These are phyloP conservation scores for Neoscytalidium dimidiatum DNA, from an alignment of 2,329 filamentous ascomycete genomes.

Conservation along the genomic window DNA sequence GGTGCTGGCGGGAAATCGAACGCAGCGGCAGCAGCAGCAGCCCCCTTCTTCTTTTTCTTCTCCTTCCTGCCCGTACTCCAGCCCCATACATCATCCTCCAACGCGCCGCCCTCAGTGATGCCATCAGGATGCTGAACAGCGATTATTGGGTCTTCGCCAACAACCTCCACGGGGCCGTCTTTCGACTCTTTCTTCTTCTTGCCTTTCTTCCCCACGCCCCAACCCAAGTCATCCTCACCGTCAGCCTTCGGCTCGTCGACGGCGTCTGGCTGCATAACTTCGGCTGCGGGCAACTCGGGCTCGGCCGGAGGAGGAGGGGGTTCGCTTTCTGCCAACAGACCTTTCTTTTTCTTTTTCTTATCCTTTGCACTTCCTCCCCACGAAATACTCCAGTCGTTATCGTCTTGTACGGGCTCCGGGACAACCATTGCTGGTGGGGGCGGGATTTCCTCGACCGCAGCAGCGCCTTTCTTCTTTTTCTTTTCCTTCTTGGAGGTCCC, in stretches of 20 bases:
- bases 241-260: constrained; percentile 14
- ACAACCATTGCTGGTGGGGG: background rate
- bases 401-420: background rate
- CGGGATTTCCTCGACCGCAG: constrained; percentile 22
- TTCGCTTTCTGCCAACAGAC: constrained; percentile 28
- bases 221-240: constrained; percentile 11
- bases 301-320: constrained; percentile 1
- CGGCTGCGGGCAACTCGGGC: constrained; percentile 34
- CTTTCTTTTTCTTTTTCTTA: constrained; percentile 40
- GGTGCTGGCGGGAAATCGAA: constrained; percentile 13
- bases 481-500: constrained; percentile 35
- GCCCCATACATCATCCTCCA: constrained; percentile 3
- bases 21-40: background rate
- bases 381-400: constrained; percentile 29
- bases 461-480: constrained; percentile 51
- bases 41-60: constrained; percentile 21
- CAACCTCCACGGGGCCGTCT: constrained; percentile 16
- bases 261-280: constrained; percentile 24
- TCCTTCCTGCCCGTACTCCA: constrained; percentile 12
- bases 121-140: constrained; percentile 17
- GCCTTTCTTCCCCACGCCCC: constrained; percentile 25
- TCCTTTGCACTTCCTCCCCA: constrained; percentile 31
- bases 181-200: constrained; percentile 32
- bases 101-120: constrained; percentile 6
- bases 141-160: constrained; percentile 6